These are phyloP conservation scores for Agapanthus africanus DNA, from an alignment of 106 monocot genomes.

Conservation along the genomic window DNA sequence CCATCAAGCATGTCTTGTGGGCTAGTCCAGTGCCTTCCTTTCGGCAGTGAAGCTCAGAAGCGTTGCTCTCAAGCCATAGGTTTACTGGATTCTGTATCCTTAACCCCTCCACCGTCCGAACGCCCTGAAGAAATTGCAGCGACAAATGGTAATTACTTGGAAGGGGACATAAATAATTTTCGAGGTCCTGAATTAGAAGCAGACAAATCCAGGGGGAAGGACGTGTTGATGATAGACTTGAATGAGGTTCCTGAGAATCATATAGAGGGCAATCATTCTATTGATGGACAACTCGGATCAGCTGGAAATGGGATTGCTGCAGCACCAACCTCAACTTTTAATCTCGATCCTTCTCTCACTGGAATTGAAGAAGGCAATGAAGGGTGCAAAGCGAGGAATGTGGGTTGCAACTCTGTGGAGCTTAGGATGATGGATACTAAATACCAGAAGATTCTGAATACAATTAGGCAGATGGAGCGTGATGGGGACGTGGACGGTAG, in stretches of 20 bases:
- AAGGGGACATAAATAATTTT: neutral
- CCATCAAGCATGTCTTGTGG: neutral
- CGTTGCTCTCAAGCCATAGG: neutral
- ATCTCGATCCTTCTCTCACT: too few relatives aligned
- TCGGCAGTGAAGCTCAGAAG: neutral
- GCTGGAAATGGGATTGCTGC: too few relatives aligned
- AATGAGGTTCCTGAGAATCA: constrained; percentile 2
- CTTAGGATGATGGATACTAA: neutral
- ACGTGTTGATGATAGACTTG: neutral
- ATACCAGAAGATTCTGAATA: neutral
- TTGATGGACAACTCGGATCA: neutral
- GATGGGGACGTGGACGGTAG: neutral
- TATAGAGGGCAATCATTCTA: neutral
- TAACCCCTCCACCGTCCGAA: neutral
- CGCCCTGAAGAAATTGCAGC: neutral
- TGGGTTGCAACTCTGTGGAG: neutral
- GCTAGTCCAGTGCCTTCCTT: neutral
- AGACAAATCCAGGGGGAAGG: neutral
- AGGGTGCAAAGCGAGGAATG: neutral
- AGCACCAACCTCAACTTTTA: too few relatives aligned
- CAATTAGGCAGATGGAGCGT: neutral
- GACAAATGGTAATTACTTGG: neutral
- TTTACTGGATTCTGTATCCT: too few relatives aligned
- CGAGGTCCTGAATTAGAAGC: neutral
- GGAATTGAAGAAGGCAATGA: too few relatives aligned